Base-by-base conservation (phyloP, 352 stramenopile genomes). In the Globisporangium cederbergense region DNA sequence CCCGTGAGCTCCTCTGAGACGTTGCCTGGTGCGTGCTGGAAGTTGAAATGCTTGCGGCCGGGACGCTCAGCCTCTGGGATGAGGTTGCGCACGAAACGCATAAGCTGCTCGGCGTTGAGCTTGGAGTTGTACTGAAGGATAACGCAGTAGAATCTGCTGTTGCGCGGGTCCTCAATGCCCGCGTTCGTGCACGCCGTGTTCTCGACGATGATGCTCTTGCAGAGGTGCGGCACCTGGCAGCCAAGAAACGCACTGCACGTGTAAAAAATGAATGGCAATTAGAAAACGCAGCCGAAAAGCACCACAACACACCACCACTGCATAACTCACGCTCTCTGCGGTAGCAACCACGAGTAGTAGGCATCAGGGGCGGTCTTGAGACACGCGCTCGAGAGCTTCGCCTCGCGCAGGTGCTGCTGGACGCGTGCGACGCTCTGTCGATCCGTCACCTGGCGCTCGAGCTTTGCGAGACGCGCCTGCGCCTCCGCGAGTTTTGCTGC, bases 201-300 rank as follows among this genome's bases (percentile, higher is more conserved):
- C 65, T 96, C 85, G 34, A 96, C 84, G 60, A 96, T 83, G 62
- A 96, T 96, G 64, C 83, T 95, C 73, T 96, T 96, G 74, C 88
- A 96, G 34, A 96, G 68, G 57, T 96, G 88, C 45, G 77, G 71
- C 28, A 83, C 71, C 13, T 68, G 62, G 64, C 84, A 93, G 14
- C 81, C 65, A 22, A 96, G 69, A 47, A 93, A 78, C 43, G 71
- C 63, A n/a, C 84, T 93, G 57, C 32, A 20, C 43, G 28, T 53
- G 43, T 10, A 5, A 28, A 7, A 13, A 14, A 45, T 38, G 45
- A 9, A 18, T 58, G 38, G 32, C n/a, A 18, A 45, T 28, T 20
- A 16, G n/a, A 49, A 46, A 46, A 46, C 13, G 32, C 9, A 3
- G 13, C 54, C 7, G 28, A 47, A 32, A 20, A 58, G 14, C 2